Evolutionary conservation across 2,329 filamentous ascomycete species (phyloP).

Genomic region (Monilinia vaccinii-corymbosi): DNA sequence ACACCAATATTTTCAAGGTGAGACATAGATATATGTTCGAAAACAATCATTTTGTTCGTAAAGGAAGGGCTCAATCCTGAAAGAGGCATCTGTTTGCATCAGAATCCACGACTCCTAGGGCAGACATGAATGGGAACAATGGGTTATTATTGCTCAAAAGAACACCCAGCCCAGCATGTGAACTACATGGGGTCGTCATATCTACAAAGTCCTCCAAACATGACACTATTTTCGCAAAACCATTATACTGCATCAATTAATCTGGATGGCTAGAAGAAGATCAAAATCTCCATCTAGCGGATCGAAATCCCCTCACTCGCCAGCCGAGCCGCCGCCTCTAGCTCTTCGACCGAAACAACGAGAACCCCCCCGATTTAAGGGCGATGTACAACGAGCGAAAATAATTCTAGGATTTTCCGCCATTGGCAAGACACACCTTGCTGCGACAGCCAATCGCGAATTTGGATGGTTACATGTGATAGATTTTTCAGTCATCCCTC

Average conservation of each 20-base stretch:
- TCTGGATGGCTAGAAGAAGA: neutral
- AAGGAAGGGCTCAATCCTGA: neutral
- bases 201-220: neutral
- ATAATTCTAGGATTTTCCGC: conserved; percentile 1
- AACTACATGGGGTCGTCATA: neutral
- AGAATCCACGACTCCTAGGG: neutral
- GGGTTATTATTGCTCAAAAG: neutral
- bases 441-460: conserved; percentile 6
- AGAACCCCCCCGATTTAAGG: neutral
- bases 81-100: neutral
- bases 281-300: no score
- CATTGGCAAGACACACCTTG: conserved; percentile 5
- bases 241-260: neutral
- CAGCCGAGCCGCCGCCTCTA: neutral
- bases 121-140: neutral
- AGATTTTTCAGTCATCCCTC: neutral
- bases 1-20: neutral
- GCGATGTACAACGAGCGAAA: neutral
- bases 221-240: neutral
- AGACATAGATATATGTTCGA: neutral
- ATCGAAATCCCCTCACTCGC: neutral
- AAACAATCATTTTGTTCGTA: neutral
- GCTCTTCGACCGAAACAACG: neutral
- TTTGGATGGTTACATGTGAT: conserved; percentile 9
- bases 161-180: neutral